phyloP scores from a whole-genome alignment of 2,329 filamentous ascomycete genomes.

The Aspergillus quadrilineatus region DNA sequence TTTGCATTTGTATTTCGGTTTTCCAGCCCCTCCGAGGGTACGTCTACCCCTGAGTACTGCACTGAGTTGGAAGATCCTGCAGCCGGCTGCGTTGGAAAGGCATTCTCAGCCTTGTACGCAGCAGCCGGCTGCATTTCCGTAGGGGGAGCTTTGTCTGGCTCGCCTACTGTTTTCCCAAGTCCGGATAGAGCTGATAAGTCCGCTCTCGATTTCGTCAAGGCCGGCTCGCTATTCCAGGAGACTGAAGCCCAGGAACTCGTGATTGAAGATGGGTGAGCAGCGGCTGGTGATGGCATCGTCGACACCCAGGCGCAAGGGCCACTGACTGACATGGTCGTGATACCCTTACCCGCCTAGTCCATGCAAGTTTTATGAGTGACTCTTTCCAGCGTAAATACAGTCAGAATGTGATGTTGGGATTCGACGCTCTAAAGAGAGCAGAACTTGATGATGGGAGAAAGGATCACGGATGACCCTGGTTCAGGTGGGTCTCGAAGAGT shows the following conservation, averaged over 20 bases:
- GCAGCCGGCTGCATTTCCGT: constrained; percentile 29
- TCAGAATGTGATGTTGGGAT: not conserved
- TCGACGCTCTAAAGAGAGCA: not conserved
- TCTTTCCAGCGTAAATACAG: not conserved
- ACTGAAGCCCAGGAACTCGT: constrained; percentile 29
- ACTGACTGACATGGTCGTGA: constrained; percentile 37
- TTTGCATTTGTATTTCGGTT: constrained; percentile 16
- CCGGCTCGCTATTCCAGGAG: constrained; percentile 27
- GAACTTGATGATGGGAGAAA: constrained; percentile 5
- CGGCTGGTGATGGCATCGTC: constrained; percentile 31
- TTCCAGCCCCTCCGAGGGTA: constrained; percentile 18
- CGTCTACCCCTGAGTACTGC: constrained; percentile 22
- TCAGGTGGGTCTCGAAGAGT: constrained; percentile 30
- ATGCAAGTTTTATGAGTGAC: constrained; percentile 8
- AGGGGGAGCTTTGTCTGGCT: constrained; percentile 16
- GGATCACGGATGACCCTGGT: constrained; percentile 20
- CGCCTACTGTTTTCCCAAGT: constrained; percentile 24
- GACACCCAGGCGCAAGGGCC: constrained; percentile 39
- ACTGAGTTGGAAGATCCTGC: constrained; percentile 14
- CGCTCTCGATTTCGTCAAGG: constrained; percentile 22
- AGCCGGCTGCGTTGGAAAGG: constrained; percentile 21
- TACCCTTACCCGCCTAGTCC: constrained; percentile 13
- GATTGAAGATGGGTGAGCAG: constrained; percentile 32
- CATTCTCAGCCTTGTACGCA: constrained; percentile 31
- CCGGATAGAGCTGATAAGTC: constrained; percentile 22